Percentiles rank a stretch among this genome's conserved stretches.
These are phyloP conservation scores for Spergularia azorica DNA, from an alignment of 179 eudicot genomes.

Conservation along the genomic window DNA sequence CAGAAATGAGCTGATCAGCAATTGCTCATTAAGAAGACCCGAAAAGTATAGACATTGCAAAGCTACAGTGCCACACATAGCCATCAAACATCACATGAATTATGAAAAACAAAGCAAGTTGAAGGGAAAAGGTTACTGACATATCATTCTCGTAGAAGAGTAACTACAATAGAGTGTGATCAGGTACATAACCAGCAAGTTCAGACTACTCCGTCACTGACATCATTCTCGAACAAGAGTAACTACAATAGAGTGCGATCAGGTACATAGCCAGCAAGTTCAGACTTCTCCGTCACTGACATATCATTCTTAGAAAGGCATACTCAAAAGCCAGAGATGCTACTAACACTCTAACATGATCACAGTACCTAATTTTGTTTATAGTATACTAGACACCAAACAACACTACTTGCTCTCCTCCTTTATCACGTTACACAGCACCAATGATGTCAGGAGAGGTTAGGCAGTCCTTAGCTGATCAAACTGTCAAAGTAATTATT, in stretches of 20 bases:
- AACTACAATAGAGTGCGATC: too few species aligned
- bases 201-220: neutral
- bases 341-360: neutral
- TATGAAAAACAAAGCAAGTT: too few species aligned
- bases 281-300: neutral
- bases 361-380: neutral
- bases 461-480: slow-evolving; percentile 33
- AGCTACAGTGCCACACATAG: too few species aligned
- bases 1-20: too few species aligned
- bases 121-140: too few species aligned
- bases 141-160: neutral
- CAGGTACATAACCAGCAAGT: neutral
- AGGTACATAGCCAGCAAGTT: slow-evolving; percentile 2
- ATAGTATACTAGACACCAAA: neutral
- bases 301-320: neutral
- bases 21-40: too few species aligned
- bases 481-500: slow-evolving; percentile 42
- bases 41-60: too few species aligned
- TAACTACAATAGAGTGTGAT: too few species aligned
- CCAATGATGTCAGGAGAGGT: slow-evolving; percentile 30
- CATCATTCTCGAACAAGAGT: neutral
- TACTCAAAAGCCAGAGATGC: neutral
- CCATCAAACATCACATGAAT: too few species aligned
- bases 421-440: neutral
- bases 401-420: neutral